Evolutionary conservation across 139 green algal species (phyloP), one percentile per base, ranked within the genome.

Genomic region (Coelastrella sp.): DNA sequence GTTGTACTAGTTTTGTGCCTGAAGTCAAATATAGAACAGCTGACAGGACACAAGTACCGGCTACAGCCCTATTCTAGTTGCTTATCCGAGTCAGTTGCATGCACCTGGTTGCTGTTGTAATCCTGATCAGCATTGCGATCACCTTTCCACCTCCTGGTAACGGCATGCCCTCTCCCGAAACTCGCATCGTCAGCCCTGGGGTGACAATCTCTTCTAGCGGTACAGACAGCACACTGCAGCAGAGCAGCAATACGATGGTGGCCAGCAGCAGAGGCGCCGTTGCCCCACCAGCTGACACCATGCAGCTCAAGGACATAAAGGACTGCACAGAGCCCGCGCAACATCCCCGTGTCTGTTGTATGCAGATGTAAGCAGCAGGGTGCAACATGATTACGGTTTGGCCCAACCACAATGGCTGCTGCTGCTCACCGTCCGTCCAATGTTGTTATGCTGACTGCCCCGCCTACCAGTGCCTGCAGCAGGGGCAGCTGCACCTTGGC

Each of bases 401-500:
- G 17, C 16, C 20, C 16, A n/a, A 7, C 47, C 23, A 32, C 19
- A 68, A 32, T 61, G 3, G 54, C 65, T 64, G 23, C 54, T 54
- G 64, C 22, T 77, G 56, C n/a, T 17, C 68, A 92, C 92, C 90
- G 90, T 78, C 93, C 92, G 74, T 97, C 96, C 47, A 98, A 87
- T n/a, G 93, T 97, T 73, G 94, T 78, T 0, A 98, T 64, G 23
- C 92, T 89, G 8, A 98, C 75, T 2, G 81, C 76, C 20, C 94
- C 91, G 7, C 95, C 95, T 3, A 90, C 85, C 3, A 98, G 94
- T 13, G 96, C 94, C 59, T 97, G 91, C 86, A 95, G 92, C 87
- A 98, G 88, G 7, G 95, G 95, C 71, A 98, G 90, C 14, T 85
- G 93, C 23, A 95, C 94, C 75, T 92, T 94, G 89, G 95, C 92